Base-by-base conservation (phyloP, 768 basidiomycete genomes). In the Pisolithus marmoratus region DNA sequence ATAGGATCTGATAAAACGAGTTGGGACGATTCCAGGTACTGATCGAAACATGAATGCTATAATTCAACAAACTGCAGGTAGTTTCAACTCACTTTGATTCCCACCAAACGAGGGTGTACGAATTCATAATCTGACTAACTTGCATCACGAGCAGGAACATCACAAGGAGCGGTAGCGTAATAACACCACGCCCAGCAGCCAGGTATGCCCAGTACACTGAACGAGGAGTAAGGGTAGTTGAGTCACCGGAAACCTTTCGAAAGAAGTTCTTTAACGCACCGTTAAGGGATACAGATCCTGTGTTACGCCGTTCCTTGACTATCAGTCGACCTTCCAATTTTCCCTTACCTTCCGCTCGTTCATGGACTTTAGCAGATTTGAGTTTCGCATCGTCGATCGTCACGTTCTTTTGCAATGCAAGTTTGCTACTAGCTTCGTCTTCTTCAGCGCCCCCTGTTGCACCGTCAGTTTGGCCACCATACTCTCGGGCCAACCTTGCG, bases 41-140 rank as follows among this genome's bases (percentile, higher is more conserved):
- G 48, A n/a, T 23, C 19, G 22, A 11, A 12, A 42, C 17, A 17
- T 3, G 43, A 8, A 42, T 31, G 23, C 27, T 45, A 27, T 17
- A 29, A 19, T 6, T 38, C n/a, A 44, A 46, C 26, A 23, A 41
- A 3, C n/a, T n/a, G n/a, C 8, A 3, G 29, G 24, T 31, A 49
- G 42, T 34, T 20, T 24, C n/a, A n/a, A 68, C 76, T 49, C 43
- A 82, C 80, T 84, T 75, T 38, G 70, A 73, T 62, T 87, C 78
- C 86, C 86, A 85, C 80, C 82, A 87, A 17, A 86, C 80, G 17
- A 89, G 69, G 44, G 81, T 83, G 54, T 87, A 85, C 49, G 80
- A 78, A 56, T 80, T 84, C 58, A 83, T 63, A 47, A 85, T 75
- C 59, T 79, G 76, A 50, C 76, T 77, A 23, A 70, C 77, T 70